phyloP scores from a whole-genome alignment of 1,284 basidiomycete genomes.

The Cutaneotrichosporon cutaneum region DNA sequence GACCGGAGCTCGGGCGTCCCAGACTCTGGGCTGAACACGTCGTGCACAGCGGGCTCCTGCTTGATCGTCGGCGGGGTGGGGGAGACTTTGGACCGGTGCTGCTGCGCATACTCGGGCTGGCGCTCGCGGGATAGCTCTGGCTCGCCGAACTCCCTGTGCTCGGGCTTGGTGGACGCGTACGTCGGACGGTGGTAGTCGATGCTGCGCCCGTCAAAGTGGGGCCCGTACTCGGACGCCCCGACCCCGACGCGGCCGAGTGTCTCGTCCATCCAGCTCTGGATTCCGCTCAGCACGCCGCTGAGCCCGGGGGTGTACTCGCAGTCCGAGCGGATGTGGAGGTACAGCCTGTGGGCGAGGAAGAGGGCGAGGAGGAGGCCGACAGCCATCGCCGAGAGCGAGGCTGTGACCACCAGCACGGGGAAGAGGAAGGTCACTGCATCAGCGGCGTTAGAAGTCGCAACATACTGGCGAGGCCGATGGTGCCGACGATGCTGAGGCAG shows the following conservation, averaged over 20 bases:
- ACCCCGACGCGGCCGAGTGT: constrained; percentile 29
- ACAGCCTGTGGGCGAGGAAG: constrained; percentile 46
- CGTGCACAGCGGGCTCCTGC: not conserved
- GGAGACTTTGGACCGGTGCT: not conserved
- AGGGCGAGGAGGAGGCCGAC: constrained; percentile 36
- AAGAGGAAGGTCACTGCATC: constrained; percentile 37
- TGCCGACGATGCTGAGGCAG: constrained; percentile 28
- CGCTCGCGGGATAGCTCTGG: not conserved
- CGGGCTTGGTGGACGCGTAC: not conserved
- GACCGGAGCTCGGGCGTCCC: not conserved
- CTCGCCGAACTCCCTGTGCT: not conserved
- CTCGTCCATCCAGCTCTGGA: constrained; percentile 32
- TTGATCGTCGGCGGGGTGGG: not conserved
- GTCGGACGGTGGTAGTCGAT: not conserved
- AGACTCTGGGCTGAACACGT: not conserved
- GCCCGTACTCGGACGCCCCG: not conserved
- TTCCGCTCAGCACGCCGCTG: not conserved
- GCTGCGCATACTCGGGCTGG: not conserved
- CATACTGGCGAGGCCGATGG: constrained; percentile 31
- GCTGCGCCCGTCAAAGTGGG: constrained; percentile 4
- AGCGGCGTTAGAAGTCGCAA: not conserved
- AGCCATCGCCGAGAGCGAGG: constrained; percentile 29
- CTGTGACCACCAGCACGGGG: constrained; percentile 40
- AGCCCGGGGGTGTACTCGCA: not conserved
- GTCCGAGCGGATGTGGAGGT: constrained; percentile 33